Evolutionary conservation across 2,329 filamentous ascomycete species (phyloP), one percentile per base, ranked within the genome.

Genomic region (Fusarium solani-melongenae): DNA sequence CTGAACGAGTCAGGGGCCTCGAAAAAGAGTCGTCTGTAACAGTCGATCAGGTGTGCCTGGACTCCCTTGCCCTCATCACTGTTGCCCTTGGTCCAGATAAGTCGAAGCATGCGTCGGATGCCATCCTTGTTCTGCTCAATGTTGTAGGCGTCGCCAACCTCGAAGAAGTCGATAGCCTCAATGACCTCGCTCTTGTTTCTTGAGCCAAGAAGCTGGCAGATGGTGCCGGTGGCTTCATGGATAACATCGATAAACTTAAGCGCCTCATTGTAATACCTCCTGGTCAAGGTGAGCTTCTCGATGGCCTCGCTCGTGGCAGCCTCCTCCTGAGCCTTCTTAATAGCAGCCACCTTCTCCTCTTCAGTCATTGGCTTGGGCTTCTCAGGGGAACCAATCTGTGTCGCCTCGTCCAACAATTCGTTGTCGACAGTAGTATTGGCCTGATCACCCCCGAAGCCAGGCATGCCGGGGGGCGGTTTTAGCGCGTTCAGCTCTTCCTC

Each of bases 61-160:
- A 99, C 95, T 64, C 96, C 96, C 84, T 98, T 99, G 78, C 97
- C 96, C 86, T 99, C 97, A 79, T 99, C 96, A 78, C 95, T 98
- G 84, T 98, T 99, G 76, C 96, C 96, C 84, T 99, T 99, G 73
- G 96, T 99, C 96, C 96, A 99, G 82, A 99, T 99, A 22, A 99
- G 88, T 62, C 96, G 92, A 72, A 99, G 88, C 96, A 99, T 99
- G 66, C 95, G 92, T 67, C 96, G 91, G 79, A 99, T 98, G 66
- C 97, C 96, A 41, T 92, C 85, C 82, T 97, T 95, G 79, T 97
- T 95, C 75, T 96, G 94, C 81, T 98, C 94, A 67, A 99, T 92
- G 82, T 97, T 96, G 87, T 98, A 98, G 7, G 95, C 96, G 81
- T 99, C 95, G 51, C 96, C 93, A 51, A 98, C 91, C 76, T 97